A percentile compares a stretch with the other conserved stretches of the same genome.
phyloP scores from a whole-genome alignment of 768 basidiomycete genomes.

The Rhizopogon vesiculosus region DNA sequence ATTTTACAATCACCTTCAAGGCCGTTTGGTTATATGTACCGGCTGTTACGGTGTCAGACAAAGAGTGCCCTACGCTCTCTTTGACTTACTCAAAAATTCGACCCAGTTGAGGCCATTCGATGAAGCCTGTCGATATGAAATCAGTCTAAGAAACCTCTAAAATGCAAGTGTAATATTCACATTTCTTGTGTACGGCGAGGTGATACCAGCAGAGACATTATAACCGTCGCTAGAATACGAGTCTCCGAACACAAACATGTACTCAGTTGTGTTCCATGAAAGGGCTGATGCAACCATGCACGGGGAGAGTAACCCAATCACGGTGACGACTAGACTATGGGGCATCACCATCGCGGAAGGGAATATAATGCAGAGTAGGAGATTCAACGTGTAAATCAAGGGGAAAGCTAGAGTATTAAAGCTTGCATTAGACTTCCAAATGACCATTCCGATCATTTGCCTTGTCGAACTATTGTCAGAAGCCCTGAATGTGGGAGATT shows the following conservation, averaged over 20 bases:
- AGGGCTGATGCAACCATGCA: slow-evolving; percentile 14
- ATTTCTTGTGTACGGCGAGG: slow-evolving; percentile 46
- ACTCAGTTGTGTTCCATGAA: slow-evolving; percentile 51
- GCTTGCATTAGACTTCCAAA: too few species aligned
- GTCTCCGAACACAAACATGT: slow-evolving; percentile 58
- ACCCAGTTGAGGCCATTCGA: slow-evolving; percentile 67
- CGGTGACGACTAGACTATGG: not conserved
- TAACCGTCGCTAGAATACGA: slow-evolving; percentile 59
- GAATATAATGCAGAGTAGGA: not conserved
- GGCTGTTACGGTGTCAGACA: slow-evolving; percentile 26
- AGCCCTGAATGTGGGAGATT: too few species aligned
- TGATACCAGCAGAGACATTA: slow-evolving; percentile 46
- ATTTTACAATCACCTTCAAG: slow-evolving; percentile 34
- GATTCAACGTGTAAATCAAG: not conserved
- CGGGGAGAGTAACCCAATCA: slow-evolving; percentile 2
- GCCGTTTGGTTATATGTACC: slow-evolving; percentile 52
- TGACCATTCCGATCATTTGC: too few species aligned
- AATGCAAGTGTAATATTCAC: slow-evolving; percentile 28
- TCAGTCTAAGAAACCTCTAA: not conserved
- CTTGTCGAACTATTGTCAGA: too few species aligned
- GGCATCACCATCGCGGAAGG: slow-evolving; percentile 10
- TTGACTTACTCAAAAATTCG: slow-evolving; percentile 39
- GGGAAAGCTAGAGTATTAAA: too few species aligned
- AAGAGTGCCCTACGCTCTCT: too few species aligned
- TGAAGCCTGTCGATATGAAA: slow-evolving; percentile 36